Base-by-base conservation (phyloP, 139 green algal species). In the Chlamydomonas asymmetrica region DNA sequence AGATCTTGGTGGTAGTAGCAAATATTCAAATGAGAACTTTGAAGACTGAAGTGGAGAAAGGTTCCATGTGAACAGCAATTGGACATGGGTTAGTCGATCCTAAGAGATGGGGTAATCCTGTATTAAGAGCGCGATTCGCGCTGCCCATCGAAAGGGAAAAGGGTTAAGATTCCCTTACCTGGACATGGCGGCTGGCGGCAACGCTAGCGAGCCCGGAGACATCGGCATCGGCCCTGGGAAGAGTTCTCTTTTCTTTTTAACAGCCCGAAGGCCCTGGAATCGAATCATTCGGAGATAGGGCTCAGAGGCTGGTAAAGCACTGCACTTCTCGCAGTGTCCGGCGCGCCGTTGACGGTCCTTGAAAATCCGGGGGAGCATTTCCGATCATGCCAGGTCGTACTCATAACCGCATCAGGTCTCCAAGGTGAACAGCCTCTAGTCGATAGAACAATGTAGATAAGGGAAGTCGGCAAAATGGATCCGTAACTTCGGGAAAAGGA, bases 201-300 rank as follows among this genome's bases (percentile, higher is more conserved):
- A 95, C 91, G 89, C 89, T 86, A 92, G 79, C 84, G 88, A 95
- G 87, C 88, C 83, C 84, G 84, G 81, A 92, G 88, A 97, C 89
- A 84, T 84, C 91, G 89, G 91, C 88, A 85, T 81, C 85, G 85
- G 87, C 86, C 85, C 89, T 87, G 87, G 90, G 88, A 92, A 95
- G 92, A 95, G 92, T 97, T 97, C 86, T 95, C 92, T 97, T 95
- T 97, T 95, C 92, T 97, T 94, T 90, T 95, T 96, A 93, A 96
- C 91, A 89, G 86, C 83, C 82, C 88, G 83, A 92, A 88, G 76
- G 84, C 89, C 91, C 85, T 94, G 89, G 89, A 94, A 94, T 94
- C 90, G 84, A 85, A 82, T 97, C 88, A 93, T 87, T 85, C 83
- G 92, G 89, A 95, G 92, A 93, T 93, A 95, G 85, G 91, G 89